These are phyloP conservation scores for Alternaria hordeiaustralica DNA, from an alignment of 2,329 filamentous ascomycete species.

Conservation along the genomic window DNA sequence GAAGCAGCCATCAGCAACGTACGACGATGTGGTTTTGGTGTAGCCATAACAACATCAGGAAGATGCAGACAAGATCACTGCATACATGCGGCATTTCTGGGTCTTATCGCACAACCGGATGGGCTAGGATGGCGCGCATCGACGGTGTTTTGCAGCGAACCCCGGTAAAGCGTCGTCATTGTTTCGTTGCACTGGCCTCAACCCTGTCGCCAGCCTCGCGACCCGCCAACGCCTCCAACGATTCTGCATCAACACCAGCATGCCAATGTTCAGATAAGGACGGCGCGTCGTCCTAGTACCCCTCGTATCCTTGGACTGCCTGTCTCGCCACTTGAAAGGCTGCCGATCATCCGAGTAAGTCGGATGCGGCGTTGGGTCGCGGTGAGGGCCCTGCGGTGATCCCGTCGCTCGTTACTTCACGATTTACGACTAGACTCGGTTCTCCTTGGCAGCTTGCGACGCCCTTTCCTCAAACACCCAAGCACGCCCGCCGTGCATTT, in stretches of 20 bases:
- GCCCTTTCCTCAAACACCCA: constrained; percentile 17
- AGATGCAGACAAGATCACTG: not conserved
- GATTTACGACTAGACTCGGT: constrained; percentile 16
- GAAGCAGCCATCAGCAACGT: not conserved
- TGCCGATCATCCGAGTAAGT: constrained; percentile 10
- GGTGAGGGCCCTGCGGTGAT: constrained; percentile 9
- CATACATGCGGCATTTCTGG: not conserved
- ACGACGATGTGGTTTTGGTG: not conserved
- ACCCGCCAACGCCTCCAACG: not conserved
- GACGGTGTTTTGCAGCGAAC: not conserved
- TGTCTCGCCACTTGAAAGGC: not conserved
- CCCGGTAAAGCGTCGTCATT: constrained; percentile 3
- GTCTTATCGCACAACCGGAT: not conserved
- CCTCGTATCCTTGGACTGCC: not conserved
- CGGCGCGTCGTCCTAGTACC: not conserved
- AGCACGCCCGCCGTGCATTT: constrained; percentile 8
- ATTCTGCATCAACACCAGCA: constrained; percentile 1
- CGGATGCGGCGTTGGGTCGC: constrained; percentile 1
- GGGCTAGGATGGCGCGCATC: not conserved
- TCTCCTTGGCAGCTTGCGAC: constrained; percentile 32
- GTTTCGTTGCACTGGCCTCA: not conserved
- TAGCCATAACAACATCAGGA: not conserved
- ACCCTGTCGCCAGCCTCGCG: constrained; percentile 13
- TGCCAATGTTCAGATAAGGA: not conserved
- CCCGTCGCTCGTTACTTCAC: constrained; percentile 22